Percentiles rank a stretch among this genome's conserved stretches.
Conservation (phyloP, 1,284 basidiomycete species). For the Schizophyllum amplum region DNA sequence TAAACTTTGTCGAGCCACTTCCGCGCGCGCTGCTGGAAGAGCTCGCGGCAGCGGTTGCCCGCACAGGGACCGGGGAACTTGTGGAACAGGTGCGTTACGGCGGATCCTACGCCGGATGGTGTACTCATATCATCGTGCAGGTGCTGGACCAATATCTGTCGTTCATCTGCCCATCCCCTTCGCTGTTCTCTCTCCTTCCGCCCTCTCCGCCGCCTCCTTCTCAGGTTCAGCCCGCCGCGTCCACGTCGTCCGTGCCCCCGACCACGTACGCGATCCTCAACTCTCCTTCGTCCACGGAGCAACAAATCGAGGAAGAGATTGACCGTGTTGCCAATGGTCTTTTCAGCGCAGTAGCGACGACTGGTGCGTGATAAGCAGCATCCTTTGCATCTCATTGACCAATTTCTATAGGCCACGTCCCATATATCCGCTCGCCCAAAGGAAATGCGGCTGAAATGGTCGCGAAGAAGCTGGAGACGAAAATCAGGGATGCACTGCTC, state of each 20-base stretch:
- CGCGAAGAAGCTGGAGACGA: slow-evolving; percentile 89
- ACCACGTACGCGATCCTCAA: slow-evolving; percentile 76
- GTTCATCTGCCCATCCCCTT: slow-evolving; percentile 91
- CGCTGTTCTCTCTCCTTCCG: slow-evolving; percentile 87
- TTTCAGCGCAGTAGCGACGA: slow-evolving; percentile 90
- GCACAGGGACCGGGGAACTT: slow-evolving; percentile 77
- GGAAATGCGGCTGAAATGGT: slow-evolving; percentile 99
- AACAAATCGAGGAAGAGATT: slow-evolving; percentile 89
- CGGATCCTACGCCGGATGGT: not conserved
- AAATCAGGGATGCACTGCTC: slow-evolving; percentile 88
- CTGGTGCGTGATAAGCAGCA: slow-evolving; percentile 44
- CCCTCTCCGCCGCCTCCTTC: slow-evolving; percentile 28
- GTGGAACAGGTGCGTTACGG: slow-evolving; percentile 59
- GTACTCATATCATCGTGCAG: slow-evolving; percentile 25
- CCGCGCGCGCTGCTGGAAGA: slow-evolving; percentile 89
- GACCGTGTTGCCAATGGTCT: slow-evolving; percentile 89
- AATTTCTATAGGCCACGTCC: slow-evolving; percentile 65
- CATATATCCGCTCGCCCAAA: slow-evolving; percentile 90
- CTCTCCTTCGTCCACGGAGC: slow-evolving; percentile 85
- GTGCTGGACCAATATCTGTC: slow-evolving; percentile 96
- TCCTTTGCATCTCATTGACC: not conserved
- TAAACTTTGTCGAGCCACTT: slow-evolving; percentile 93
- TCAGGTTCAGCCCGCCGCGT: slow-evolving; percentile 25
- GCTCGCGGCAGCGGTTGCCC: slow-evolving; percentile 83
- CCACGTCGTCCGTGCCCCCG: slow-evolving; percentile 12